Evolutionary conservation across 192 early-diverging fungal genomes (phyloP).

Genomic region (Gonapodya sp.): DNA sequence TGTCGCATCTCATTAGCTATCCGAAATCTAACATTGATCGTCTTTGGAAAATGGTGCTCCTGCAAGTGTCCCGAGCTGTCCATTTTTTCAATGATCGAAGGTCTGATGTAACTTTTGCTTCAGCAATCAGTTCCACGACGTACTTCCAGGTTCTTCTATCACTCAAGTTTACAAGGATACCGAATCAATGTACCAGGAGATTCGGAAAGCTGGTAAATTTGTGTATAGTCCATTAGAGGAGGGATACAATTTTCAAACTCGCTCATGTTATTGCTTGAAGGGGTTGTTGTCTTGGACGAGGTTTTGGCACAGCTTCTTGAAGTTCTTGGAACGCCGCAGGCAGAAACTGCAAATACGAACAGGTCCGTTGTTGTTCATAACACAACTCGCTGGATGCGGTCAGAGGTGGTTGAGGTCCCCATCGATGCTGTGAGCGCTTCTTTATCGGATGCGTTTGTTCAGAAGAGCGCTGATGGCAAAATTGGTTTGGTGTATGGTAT

Average conservation of each 20-base stretch:
- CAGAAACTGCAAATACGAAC: not conserved
- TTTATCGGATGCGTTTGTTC: not conserved
- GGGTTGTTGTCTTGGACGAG: constrained; percentile 27
- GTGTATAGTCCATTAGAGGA: no score
- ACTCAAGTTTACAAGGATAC: constrained; percentile 86
- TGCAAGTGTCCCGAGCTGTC: constrained; percentile 42
- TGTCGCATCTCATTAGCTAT: constrained; percentile 40
- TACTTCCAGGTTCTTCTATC: constrained; percentile 86
- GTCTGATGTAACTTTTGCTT: not conserved
- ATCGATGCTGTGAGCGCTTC: constrained; percentile 14
- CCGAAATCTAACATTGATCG: constrained; percentile 65
- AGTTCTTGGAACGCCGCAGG: not conserved
- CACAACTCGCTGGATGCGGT: constrained; percentile 56
- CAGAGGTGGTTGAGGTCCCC: constrained; percentile 59
- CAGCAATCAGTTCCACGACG: constrained; percentile 93
- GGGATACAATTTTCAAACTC: not conserved
- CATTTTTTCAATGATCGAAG: not conserved
- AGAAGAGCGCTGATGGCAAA: constrained; percentile 2
- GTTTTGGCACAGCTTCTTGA: constrained; percentile 31
- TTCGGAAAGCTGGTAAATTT: constrained; percentile 13
- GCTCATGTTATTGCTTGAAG: not conserved
- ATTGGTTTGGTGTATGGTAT: constrained; percentile 3
- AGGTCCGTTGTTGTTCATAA: constrained; percentile 48
- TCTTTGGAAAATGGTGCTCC: constrained; percentile 79
- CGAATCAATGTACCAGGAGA: constrained; percentile 43